These are phyloP conservation scores for Boletellus ananiceps DNA, from an alignment of 768 basidiomycete genomes.

Conservation along the genomic window DNA sequence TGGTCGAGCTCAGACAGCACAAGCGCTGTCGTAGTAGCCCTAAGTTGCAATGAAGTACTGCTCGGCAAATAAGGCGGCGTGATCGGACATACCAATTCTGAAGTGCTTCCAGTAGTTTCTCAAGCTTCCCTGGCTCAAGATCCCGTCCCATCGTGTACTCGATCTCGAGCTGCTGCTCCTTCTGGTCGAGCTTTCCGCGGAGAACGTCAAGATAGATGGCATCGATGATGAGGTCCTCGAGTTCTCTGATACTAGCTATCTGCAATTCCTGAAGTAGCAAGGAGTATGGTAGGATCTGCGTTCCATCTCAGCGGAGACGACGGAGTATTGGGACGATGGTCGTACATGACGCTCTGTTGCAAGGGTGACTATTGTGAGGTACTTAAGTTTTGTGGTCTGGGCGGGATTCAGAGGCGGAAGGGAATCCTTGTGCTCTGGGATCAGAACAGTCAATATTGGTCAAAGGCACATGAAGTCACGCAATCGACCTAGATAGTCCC, in stretches of 20 bases:
- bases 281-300: conserved; percentile 78
- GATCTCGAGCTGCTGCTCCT: conserved; percentile 82
- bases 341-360: conserved; percentile 73
- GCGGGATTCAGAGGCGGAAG: conserved; percentile 66
- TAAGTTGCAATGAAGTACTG: conserved; percentile 26
- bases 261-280: conserved; percentile 66
- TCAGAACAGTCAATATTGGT: conserved; percentile 3
- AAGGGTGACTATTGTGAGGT: conserved; percentile 85
- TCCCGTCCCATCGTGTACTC: conserved; percentile 93
- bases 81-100: conserved; percentile 54
- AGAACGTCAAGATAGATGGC: conserved; percentile 90
- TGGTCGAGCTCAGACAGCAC: conserved; percentile 71
- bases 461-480: not conserved
- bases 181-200: conserved; percentile 90
- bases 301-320: not conserved
- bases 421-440: conserved; percentile 56
- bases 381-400: conserved; percentile 86
- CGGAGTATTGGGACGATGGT: conserved; percentile 5
- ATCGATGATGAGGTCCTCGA: conserved; percentile 97
- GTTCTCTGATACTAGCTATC: conserved; percentile 74
- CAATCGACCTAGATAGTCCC: conserved; percentile 69
- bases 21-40: conserved; percentile 66
- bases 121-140: conserved; percentile 69
- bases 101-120: conserved; percentile 55
- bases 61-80: not conserved